These are phyloP conservation scores for Cinnamomum chago DNA, from an alignment of 164 flowering plant genomes.

Conservation along the genomic window DNA sequence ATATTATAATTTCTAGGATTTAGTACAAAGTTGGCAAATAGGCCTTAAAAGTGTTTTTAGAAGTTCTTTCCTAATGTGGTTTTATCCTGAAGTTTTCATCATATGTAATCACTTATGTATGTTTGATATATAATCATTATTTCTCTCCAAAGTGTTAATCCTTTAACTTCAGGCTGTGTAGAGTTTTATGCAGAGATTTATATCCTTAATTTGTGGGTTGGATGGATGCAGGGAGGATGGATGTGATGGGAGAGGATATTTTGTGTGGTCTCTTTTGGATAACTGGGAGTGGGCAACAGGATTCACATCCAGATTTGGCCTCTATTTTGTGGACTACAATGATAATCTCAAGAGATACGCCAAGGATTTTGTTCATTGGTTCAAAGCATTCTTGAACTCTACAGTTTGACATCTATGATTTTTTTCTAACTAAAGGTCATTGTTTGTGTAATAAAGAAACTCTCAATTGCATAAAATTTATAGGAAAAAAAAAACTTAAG, in stretches of 20 bases:
- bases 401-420: background rate
- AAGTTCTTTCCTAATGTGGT: too few species aligned
- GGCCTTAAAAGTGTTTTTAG: too few species aligned
- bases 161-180: too few species aligned
- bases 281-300: constrained; percentile 97
- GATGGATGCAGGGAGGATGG: constrained; percentile 75
- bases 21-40: too few species aligned
- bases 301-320: constrained; percentile 77
- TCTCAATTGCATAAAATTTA: background rate
- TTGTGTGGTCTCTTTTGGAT: constrained; percentile 88
- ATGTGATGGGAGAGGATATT: constrained; percentile 83
- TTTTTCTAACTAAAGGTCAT: background rate
- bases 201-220: background rate
- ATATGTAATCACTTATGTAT: too few species aligned
- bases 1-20: too few species aligned
- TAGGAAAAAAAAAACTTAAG: background rate
- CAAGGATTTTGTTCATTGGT: constrained; percentile 84
- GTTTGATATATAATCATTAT: too few species aligned
- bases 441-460: background rate
- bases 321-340: constrained; percentile 73
- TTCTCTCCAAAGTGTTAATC: too few species aligned
- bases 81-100: too few species aligned
- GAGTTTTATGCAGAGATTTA: background rate
- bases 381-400: constrained; percentile 52
- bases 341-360: constrained; percentile 76